Evolutionary conservation across 495 filamentous ascomycete genomes (phyloP), one percentile per base, ranked within the genome.

Genomic region (Aeminium ludgeri): DNA sequence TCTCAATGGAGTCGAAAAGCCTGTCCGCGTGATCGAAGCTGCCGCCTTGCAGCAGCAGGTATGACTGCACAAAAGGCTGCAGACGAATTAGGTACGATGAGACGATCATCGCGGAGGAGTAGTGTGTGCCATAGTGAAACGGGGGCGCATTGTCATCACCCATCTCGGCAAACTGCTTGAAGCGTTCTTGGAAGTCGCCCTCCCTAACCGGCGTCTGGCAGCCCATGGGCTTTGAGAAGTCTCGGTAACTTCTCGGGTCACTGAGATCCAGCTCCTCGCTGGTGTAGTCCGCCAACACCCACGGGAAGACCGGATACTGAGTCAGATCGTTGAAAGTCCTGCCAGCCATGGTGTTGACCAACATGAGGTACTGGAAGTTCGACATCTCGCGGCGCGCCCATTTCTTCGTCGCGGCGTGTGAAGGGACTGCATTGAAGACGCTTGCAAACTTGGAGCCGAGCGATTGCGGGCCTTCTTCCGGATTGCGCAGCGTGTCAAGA

Each of bases 101-200:
- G 18, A 97, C 89, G 38, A 94, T 96, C 89, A 95, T 97, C 15
- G 89, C 91, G 4, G 89, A 95, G 16, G 91, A 96, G 58, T 96
- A 97, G 55, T 97, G 89, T 5, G 89, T 97, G 30, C 89, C 89
- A 54, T 95, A 96, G 58, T 97, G 91, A 55, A 95, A 97, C 2
- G 91, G 78, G 12, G 78, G 79, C 8, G 70, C 63, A 28, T 71
- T 70, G 7, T 73, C 65, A 51, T 89, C 86, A 30, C 78, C 83
- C 71, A 96, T 92, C 55, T 96, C 89, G 10, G 80, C 80, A 60
- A 97, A 81, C 17, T 78, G 77, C 41, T 79, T 73, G 58, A 91
- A 96, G 30, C 85, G 69, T 44, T 87, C 82, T 30, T 69, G 68
- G 52, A 89, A 91, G 10, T 83, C 82, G 0, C 67, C 63, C 45